Conservation (phyloP, 1,284 basidiomycete genomes). For the Trichosporon coremiiforme region DNA sequence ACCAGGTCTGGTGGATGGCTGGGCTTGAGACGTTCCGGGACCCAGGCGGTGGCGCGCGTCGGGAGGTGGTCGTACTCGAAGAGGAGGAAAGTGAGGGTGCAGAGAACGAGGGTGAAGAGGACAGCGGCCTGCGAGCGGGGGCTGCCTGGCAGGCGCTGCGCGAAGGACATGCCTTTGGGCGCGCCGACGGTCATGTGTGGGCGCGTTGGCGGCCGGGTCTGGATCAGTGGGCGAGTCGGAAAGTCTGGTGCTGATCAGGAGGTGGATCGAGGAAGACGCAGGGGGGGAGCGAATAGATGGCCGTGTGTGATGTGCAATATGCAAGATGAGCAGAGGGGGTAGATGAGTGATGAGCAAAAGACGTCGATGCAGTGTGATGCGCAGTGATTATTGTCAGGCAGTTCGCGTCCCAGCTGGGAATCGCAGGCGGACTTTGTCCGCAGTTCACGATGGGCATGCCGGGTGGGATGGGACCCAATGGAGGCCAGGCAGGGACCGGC, state of each 20-base stretch:
- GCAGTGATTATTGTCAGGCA: not conserved
- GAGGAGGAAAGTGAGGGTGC: constrained; percentile 21
- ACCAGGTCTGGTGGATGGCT: not conserved
- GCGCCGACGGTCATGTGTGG: not conserved
- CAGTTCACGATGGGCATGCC: not conserved
- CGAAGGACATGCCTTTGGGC: not conserved
- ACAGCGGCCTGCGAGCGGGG: constrained; percentile 12
- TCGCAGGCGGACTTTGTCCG: not conserved
- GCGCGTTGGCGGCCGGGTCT: not conserved
- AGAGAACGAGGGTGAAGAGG: not conserved
- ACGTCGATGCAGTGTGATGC: too few species aligned
- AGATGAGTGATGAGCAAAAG: not conserved
- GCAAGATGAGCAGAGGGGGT: not conserved
- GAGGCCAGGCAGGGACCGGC: not conserved
- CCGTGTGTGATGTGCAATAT: not conserved
- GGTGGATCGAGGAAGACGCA: not conserved
- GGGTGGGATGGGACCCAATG: not conserved
- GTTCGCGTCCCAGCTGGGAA: too few species aligned
- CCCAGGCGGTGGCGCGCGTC: constrained; percentile 13
- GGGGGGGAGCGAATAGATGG: not conserved
- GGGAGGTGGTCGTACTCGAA: constrained; percentile 15
- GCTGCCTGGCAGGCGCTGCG: constrained; percentile 4
- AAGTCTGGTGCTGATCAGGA: not conserved
- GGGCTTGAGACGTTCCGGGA: not conserved
- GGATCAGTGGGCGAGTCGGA: not conserved